Evolutionary conservation across 176 grass and related monocot species (phyloP), one percentile per base, ranked within the genome.

Genomic region (Lolium rigidum): DNA sequence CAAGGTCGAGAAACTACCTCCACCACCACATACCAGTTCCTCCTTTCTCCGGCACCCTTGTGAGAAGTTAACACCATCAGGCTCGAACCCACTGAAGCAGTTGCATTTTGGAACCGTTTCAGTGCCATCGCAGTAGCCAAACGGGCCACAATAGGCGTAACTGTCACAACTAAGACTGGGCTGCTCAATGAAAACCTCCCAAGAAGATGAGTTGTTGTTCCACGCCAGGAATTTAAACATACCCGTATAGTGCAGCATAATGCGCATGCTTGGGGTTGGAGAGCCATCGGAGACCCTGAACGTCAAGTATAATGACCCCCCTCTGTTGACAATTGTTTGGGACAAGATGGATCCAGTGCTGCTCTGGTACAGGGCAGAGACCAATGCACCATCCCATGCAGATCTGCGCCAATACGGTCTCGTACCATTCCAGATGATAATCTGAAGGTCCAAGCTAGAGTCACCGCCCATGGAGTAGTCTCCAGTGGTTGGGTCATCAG

Each of bases 61-160:
- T 0, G 85, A 85, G 46, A 65, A 35, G 51, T 83, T 21, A 22
- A 38, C 52, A 75, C 83, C 18, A 50, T 80, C n/a, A 67, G 78
- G 80, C n/a, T 76, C 69, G 55, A 88, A 94, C 8, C 93, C 93
- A 10, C 57, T 5, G 15, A 92, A 80, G 62, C 93, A 94, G 16
- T 54, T 70, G 70, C 93, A 94, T 6, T 68, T 28, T 17, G 50
- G 60, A 21, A 50, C 28, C 2, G 39, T 69, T 49, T 49, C 56
- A 13, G 80, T 80, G 41, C 1, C 39, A 68, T 90, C 81, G 22
- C 93, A 95, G 69, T 88, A 84, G 20, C 88, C 88, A 37, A 77
- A 90, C 0, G 86, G 74, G 17, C 88, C 90, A 17, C 90, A 95
- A 18, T 62, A 75, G 10, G 72, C 70, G 0, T 86, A 88, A 43